A percentile compares a stretch with the other conserved stretches of the same genome.
These are phyloP conservation scores for Claviceps africana DNA, from an alignment of 2,329 filamentous ascomycete species.

Conservation along the genomic window DNA sequence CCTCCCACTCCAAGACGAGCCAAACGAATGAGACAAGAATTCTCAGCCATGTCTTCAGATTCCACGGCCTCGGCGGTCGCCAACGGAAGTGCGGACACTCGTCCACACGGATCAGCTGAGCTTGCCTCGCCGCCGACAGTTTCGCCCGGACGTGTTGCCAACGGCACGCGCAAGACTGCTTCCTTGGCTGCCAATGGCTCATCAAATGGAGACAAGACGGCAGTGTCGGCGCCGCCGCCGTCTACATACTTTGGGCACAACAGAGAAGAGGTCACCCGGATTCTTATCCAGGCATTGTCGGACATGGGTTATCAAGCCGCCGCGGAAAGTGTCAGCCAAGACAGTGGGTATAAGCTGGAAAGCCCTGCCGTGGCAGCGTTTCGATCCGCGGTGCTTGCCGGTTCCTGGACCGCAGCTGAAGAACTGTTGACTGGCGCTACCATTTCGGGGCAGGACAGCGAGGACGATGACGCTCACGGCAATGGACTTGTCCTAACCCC, in stretches of 20 bases:
- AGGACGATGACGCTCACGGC: conserved; percentile 20
- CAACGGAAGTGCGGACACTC: conserved; percentile 36
- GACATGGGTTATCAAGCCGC: conserved; percentile 78
- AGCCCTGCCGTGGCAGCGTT: conserved; percentile 78
- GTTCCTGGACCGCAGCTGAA: conserved; percentile 79
- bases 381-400: conserved; percentile 62
- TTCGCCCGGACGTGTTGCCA: conserved; percentile 20
- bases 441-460: conserved; percentile 13
- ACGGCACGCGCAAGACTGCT: conserved; percentile 33
- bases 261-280: conserved; percentile 81
- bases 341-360: conserved; percentile 82
- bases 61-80: conserved; percentile 34
- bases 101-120: conserved; percentile 29
- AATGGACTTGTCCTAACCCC: conserved; percentile 61
- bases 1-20: conserved; percentile 12
- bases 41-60: conserved; percentile 48
- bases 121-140: conserved; percentile 10
- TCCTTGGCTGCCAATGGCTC: conserved; percentile 40
- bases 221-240: conserved; percentile 7
- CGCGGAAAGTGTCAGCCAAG: conserved; percentile 58
- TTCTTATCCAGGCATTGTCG: conserved; percentile 78
- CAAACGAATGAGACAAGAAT: conserved; percentile 43
- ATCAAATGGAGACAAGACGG: conserved; percentile 19
- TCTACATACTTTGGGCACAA: conserved; percentile 66
- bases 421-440: conserved; percentile 51